A percentile compares a stretch with the other conserved stretches of the same genome.
Evolutionary conservation across 331 rosid genomes (phyloP).

Genomic region (Quercus tomentella): DNA sequence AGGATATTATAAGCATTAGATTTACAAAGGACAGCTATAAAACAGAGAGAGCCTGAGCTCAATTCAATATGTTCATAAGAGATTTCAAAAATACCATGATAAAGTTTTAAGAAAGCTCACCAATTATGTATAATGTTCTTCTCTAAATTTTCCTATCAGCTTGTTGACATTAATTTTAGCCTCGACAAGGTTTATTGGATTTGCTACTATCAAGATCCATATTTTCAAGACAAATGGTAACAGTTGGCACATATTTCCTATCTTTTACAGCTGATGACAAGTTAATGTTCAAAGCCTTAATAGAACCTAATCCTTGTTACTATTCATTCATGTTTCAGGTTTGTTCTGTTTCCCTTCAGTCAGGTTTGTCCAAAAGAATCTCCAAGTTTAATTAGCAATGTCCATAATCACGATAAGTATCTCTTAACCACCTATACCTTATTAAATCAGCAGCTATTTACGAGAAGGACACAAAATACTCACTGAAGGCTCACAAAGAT

Average conservation of each 20-base stretch:
- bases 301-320: not conserved
- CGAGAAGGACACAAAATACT: constrained; percentile 34
- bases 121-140: not conserved
- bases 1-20: not conserved
- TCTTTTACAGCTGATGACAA: not conserved
- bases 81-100: not conserved
- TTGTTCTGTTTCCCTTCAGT: not conserved
- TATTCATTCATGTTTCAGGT: not conserved
- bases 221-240: not conserved
- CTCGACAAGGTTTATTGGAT: not conserved
- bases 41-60: not conserved
- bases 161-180: not conserved
- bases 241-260: not conserved
- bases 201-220: not conserved
- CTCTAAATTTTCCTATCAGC: not conserved
- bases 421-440: not conserved
- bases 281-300: not conserved
- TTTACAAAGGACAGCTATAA: not conserved
- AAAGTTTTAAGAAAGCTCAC: not conserved
- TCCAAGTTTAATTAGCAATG: not conserved
- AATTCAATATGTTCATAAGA: not conserved
- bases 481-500: constrained; percentile 71
- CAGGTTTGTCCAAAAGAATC: not conserved
- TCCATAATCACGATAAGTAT: not conserved
- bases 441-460: not conserved